phyloP scores from a whole-genome alignment of 768 basidiomycete genomes.

The Russula abietina region DNA sequence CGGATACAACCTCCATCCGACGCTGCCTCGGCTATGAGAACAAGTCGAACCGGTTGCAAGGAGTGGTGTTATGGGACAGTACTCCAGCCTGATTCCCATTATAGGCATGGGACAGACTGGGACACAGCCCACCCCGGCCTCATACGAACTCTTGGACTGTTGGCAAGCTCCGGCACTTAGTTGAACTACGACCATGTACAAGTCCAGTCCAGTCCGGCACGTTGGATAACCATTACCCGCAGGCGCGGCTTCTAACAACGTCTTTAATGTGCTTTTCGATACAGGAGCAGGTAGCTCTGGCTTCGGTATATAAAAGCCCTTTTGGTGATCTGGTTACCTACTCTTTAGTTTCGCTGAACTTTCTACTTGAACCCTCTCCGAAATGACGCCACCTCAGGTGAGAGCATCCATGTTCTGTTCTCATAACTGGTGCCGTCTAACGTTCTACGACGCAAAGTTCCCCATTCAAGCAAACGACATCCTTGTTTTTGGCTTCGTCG shows the following conservation, averaged over 20 bases:
- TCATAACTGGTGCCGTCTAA: background rate
- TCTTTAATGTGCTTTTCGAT: background rate
- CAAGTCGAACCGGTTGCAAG: background rate
- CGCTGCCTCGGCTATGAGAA: background rate
- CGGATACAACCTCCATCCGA: background rate
- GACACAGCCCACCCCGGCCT: too few species aligned
- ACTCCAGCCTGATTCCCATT: background rate
- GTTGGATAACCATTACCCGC: background rate
- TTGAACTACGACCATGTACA: too few species aligned
- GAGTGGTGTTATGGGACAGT: too few species aligned
- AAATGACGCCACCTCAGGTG: background rate
- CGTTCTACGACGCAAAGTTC: background rate
- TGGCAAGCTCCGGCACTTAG: too few species aligned
- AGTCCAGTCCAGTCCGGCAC: background rate
- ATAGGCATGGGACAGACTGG: too few species aligned
- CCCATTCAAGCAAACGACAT: background rate
- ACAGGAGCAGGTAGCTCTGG: background rate
- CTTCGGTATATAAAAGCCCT: background rate
- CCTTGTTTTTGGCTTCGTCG: conserved; percentile 1
- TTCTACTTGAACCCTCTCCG: background rate
- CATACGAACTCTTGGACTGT: too few species aligned
- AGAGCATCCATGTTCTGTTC: background rate
- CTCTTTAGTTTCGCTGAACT: background rate
- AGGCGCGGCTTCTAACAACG: background rate
- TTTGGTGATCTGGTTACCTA: background rate